Base-by-base conservation (phyloP, 2,329 filamentous ascomycete species). In the Exophiala xenobiotica region DNA sequence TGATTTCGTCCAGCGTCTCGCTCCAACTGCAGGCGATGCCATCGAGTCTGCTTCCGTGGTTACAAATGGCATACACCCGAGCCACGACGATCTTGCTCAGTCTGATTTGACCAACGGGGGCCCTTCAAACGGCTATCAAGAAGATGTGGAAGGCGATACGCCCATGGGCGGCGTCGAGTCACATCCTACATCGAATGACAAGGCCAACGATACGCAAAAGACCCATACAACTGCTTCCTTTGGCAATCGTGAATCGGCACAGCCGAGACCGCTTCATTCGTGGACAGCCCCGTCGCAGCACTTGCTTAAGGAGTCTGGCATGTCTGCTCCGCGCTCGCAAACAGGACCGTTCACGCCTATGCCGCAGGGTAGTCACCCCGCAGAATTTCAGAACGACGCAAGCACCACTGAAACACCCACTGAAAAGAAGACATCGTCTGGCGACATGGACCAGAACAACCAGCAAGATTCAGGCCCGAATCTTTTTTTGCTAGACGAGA, bases 351-450 rank as follows among this genome's bases (percentile, higher is more conserved):
- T 81, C 60, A 84, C 80, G 2, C 79, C 79, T 18, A 76, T 85
- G 70, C 74, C 76, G 6, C 75, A 76, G 9, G 78, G 79, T 51
- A 81, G 81, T 24, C 77, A 83, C 64, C 72, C 77, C 12, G 73
- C 74, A 18, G 79, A 85, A 79, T 85, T 83, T 52, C 73, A 85
- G 46, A 96, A 97, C 63, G 90, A 95, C 63, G 92, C 90, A 1
- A 95, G 90, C 2, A 95, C 91, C 1, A 97, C 91, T 1, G 84
- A 83, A 18, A 86, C 84, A 2, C 96, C 91, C 1, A 86, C 82
- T 3, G 82, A 84, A n/a, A 93, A 95, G 70, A 84, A 82, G 67
- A 91, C 88, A 2, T 90, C 86, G 2, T 85, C 83, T 9, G 84
- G 81, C 1, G 51, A 60, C 19, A 53, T 45, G 12, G 53, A 55